Conservation (phyloP, 1,284 basidiomycete species). For the Thecaphora thlaspeos region DNA sequence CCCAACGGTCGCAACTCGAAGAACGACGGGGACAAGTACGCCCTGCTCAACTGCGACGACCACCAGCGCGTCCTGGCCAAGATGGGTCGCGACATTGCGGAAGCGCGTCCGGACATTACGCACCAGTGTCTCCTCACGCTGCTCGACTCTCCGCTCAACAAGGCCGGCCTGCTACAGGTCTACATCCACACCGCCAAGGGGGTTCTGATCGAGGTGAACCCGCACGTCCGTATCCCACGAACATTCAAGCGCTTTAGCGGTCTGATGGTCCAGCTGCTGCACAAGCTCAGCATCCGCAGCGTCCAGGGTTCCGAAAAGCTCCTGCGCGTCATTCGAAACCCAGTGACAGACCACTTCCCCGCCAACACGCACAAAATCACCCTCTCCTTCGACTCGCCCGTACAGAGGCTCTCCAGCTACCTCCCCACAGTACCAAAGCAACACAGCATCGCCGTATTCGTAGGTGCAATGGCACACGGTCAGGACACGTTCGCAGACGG, state of each 20-base stretch:
- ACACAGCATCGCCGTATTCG: slow-evolving; percentile 89
- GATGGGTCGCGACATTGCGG: slow-evolving; percentile 95
- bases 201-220: slow-evolving; percentile 97
- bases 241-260: slow-evolving; percentile 99
- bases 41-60: slow-evolving; percentile 95
- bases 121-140: slow-evolving; percentile 98
- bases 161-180: slow-evolving; percentile 91
- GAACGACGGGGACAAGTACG: slow-evolving; percentile 74
- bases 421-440: slow-evolving; percentile 78
- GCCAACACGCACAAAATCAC: slow-evolving; percentile 91
- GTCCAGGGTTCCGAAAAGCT: slow-evolving; percentile 96
- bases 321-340: slow-evolving; percentile 97
- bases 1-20: slow-evolving; percentile 29
- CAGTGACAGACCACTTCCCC: slow-evolving; percentile 91
- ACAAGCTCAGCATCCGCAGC: slow-evolving; percentile 90
- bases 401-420: slow-evolving; percentile 77
- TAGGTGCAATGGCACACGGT: slow-evolving; percentile 71
- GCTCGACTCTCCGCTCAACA: slow-evolving; percentile 96
- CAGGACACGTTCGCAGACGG: slow-evolving; percentile 96
- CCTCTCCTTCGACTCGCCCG: slow-evolving; percentile 82
- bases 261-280: slow-evolving; percentile 97
- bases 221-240: slow-evolving; percentile 91
- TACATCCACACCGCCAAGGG: slow-evolving; percentile 98
- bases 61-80: slow-evolving; percentile 98
- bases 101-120: slow-evolving; percentile 96